Evolutionary conservation across 176 grass and related monocot species (phyloP).

Genomic region (Triticum turgidum): DNA sequence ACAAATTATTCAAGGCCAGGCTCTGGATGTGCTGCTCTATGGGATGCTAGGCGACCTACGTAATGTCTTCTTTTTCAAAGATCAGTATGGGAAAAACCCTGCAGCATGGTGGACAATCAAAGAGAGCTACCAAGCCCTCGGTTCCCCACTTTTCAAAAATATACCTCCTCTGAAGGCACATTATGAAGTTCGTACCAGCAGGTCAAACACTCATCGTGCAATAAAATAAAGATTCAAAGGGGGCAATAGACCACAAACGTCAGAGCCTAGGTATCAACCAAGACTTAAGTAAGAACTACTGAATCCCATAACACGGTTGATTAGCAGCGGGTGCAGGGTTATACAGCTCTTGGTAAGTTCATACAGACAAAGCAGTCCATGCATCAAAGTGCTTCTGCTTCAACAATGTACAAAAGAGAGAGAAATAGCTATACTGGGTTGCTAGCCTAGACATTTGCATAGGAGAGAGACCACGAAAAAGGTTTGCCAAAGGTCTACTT

Average conservation of each 20-base stretch:
- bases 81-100: no score
- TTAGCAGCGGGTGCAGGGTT: slow-evolving; percentile 14
- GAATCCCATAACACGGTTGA: neutral
- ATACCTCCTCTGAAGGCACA: neutral
- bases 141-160: neutral
- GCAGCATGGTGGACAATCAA: no score
- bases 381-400: slow-evolving; percentile 11
- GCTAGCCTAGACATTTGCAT: slow-evolving; percentile 39
- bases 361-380: neutral
- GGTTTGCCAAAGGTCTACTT: slow-evolving; percentile 30
- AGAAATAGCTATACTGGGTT: slow-evolving; percentile 4
- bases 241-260: neutral
- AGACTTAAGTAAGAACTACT: neutral
- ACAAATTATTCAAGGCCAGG: no score
- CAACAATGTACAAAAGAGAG: slow-evolving; percentile 4
- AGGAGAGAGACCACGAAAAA: slow-evolving; percentile 30
- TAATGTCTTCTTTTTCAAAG: no score
- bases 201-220: neutral
- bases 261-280: neutral
- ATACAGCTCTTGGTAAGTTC: neutral
- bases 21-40: no score
- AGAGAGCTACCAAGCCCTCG: no score
- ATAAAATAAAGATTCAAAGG: neutral
- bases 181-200: no score
- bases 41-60: no score